A percentile compares a stretch with the other conserved stretches of the same genome.
Conservation (phyloP, 331 rosid species). For the Stylosanthes scabra region DNA sequence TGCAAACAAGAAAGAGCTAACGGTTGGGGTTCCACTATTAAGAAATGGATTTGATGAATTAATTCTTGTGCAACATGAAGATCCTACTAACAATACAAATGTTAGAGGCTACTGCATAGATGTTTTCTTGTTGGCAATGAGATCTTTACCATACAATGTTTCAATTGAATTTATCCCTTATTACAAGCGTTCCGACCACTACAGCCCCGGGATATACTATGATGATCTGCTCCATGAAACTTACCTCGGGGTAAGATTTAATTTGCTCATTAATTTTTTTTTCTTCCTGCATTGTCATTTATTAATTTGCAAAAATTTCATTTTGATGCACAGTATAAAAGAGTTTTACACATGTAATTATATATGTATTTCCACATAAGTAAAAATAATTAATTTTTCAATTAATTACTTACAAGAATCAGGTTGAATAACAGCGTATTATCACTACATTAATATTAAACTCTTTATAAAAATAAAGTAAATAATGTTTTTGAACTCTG, state of each 20-base stretch:
- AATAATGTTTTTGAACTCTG: too few relatives aligned
- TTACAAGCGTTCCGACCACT: neutral
- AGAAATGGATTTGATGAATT: constrained; percentile 31
- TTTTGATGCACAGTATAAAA: too few relatives aligned
- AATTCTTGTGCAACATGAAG: constrained; percentile 23
- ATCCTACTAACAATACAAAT: neutral
- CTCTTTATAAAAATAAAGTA: too few relatives aligned
- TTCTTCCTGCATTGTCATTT: too few relatives aligned
- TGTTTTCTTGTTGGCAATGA: constrained; percentile 22
- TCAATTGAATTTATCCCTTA: constrained; percentile 30
- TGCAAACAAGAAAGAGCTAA: constrained; percentile 37
- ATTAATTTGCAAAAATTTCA: too few relatives aligned
- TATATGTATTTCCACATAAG: too few relatives aligned
- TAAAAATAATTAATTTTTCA: too few relatives aligned
- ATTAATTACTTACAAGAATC: too few relatives aligned
- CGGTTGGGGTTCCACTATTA: constrained; percentile 41
- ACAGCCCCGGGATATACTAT: constrained; percentile 9
- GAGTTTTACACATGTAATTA: too few relatives aligned
- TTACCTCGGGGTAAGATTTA: constrained; percentile 37
- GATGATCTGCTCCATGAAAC: constrained; percentile 42
- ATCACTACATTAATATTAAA: too few relatives aligned
- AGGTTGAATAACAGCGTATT: too few relatives aligned
- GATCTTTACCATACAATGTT: constrained; percentile 34
- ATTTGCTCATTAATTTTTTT: too few relatives aligned
- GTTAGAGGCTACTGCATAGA: constrained; percentile 46